Conservation (phyloP, 2,329 filamentous ascomycete genomes). For the Nothopassalora personata region DNA sequence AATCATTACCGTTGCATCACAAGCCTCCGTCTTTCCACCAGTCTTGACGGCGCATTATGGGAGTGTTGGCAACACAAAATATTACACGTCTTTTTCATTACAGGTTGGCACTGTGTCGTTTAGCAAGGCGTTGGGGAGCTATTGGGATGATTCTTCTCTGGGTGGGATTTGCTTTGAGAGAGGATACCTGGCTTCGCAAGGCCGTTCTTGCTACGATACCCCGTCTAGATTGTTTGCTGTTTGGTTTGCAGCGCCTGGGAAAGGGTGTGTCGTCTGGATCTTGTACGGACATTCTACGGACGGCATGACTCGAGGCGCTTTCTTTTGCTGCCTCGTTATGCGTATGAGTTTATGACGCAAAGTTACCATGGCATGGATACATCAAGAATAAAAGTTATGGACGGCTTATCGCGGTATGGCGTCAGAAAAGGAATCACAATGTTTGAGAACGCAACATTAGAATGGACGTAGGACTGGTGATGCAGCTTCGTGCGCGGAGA, state of each 20-base stretch:
- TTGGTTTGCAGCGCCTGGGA: not conserved
- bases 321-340: not conserved
- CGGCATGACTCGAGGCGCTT: not conserved
- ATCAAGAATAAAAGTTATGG: not conserved
- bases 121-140: conserved; percentile 29
- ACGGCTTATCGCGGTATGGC: not conserved
- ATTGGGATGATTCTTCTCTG: conserved; percentile 27
- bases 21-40: not conserved
- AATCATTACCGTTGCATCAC: not conserved
- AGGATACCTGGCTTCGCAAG: conserved; percentile 27
- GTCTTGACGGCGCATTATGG: not conserved
- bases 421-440: not conserved
- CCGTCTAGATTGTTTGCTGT: conserved; percentile 12
- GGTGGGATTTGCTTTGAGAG: conserved; percentile 16
- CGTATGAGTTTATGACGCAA: conserved; percentile 4
- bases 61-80: not conserved
- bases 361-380: not conserved
- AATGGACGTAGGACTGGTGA: not conserved
- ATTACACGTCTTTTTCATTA: conserved; percentile 6
- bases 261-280: not conserved
- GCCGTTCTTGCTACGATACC: conserved; percentile 21
- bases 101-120: conserved; percentile 17
- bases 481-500: not conserved
- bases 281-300: not conserved
- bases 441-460: not conserved